phyloP scores from a whole-genome alignment of 371 early-diverging fungal species.

The Mucor irregularis region DNA sequence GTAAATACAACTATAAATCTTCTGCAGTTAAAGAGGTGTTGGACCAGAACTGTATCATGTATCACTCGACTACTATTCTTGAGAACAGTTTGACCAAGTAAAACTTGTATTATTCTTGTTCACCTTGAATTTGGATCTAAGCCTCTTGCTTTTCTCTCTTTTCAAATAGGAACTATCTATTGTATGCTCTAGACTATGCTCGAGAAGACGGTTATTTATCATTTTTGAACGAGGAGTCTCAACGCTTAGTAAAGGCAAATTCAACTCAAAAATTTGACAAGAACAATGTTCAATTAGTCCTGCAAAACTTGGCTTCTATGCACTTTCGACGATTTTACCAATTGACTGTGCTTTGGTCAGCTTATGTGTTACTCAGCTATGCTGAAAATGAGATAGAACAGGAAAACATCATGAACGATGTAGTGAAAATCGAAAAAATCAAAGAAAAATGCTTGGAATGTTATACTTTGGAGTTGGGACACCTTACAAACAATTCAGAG shows the following conservation, averaged over 20 bases:
- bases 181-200: not conserved
- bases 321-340: not conserved
- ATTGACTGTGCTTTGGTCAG: not conserved
- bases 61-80: too few relatives aligned
- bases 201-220: constrained; percentile 1
- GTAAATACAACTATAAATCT: not conserved
- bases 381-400: not conserved
- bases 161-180: not conserved
- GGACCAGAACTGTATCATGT: not conserved
- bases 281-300: not conserved
- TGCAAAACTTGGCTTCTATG: not conserved
- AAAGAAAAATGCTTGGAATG: too few relatives aligned
- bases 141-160: not conserved
- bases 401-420: not conserved
- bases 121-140: not conserved
- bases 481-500: too few relatives aligned
- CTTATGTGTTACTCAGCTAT: not conserved
- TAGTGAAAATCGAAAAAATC: not conserved
- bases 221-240: not conserved
- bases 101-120: not conserved
- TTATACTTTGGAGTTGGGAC: too few relatives aligned
- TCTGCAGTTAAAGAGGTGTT: not conserved
- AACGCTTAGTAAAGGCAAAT: not conserved
- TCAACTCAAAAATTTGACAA: not conserved
- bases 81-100: not conserved